These are phyloP conservation scores for Coleophoma eucalyptorum DNA, from an alignment of 2,329 filamentous ascomycete species.

Conservation along the genomic window DNA sequence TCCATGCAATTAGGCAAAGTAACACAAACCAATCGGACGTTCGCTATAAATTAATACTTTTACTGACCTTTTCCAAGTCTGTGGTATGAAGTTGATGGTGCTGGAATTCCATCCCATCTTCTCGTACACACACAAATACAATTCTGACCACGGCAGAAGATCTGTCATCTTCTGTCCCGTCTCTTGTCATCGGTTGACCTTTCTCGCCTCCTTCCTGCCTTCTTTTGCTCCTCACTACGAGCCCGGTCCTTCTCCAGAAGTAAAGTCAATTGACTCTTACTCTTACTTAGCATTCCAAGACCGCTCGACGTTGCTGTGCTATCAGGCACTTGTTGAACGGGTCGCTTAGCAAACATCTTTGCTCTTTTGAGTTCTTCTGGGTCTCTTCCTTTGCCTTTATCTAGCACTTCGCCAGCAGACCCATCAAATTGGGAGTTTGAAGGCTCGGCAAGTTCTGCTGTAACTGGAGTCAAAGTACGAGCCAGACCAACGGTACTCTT, in stretches of 20 bases:
- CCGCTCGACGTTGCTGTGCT: conserved; percentile 22
- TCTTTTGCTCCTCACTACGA: conserved; percentile 24
- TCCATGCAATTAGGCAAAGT: not conserved
- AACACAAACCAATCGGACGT: not conserved
- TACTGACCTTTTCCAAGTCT: not conserved
- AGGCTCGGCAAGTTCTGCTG: conserved; percentile 15
- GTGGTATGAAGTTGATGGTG: not conserved
- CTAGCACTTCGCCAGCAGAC: not conserved
- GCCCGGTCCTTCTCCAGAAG: conserved; percentile 51
- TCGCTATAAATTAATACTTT: not conserved
- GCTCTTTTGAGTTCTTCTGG: conserved; percentile 5
- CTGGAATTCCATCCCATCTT: not conserved
- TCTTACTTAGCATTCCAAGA: conserved; percentile 47
- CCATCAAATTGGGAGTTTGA: no score
- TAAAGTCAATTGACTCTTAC: conserved; percentile 57
- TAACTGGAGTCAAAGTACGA: conserved; percentile 19
- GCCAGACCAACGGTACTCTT: conserved; percentile 21
- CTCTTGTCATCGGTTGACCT: not conserved
- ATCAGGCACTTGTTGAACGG: conserved; percentile 11
- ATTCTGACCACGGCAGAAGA: not conserved
- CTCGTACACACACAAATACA: not conserved
- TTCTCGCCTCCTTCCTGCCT: not conserved
- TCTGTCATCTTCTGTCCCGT: not conserved
- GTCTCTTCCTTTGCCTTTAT: conserved; percentile 20
- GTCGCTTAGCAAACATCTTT: conserved; percentile 22